Conservation (phyloP, 352 stramenopile genomes). For the Plasmopara viticola region DNA sequence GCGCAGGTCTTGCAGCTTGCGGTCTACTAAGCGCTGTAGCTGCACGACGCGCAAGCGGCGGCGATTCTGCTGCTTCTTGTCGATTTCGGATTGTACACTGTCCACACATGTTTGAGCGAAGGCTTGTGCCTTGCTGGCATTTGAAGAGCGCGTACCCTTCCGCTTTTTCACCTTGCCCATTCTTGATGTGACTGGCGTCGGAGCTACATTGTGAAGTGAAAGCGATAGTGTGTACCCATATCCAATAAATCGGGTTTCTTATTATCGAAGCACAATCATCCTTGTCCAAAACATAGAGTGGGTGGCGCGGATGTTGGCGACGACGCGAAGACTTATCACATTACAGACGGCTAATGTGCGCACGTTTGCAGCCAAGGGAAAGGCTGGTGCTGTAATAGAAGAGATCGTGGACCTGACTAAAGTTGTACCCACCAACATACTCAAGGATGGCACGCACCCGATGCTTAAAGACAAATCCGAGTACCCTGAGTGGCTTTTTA, state of each 20-base stretch:
- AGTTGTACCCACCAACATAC: slow-evolving; percentile 80
- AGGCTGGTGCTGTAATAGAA: slow-evolving; percentile 45
- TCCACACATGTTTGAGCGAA: slow-evolving; percentile 59
- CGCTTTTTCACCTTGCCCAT: slow-evolving; percentile 58
- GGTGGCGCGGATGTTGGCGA: slow-evolving; percentile 31
- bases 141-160: slow-evolving; percentile 47
- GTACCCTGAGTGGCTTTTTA: slow-evolving; percentile 83
- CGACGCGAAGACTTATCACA: slow-evolving; percentile 38
- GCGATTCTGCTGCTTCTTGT: slow-evolving; percentile 61
- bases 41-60: slow-evolving; percentile 77
- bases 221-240: slow-evolving; percentile 8
- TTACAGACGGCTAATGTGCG: slow-evolving; percentile 31
- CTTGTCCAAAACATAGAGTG: slow-evolving; percentile 5
- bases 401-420: slow-evolving; percentile 70
- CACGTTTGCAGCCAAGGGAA: slow-evolving; percentile 63
- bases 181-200: slow-evolving; percentile 1
- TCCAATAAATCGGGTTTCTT: slow-evolving; percentile 1
- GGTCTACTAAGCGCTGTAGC: slow-evolving; percentile 65
- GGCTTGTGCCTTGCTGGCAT: slow-evolving; percentile 41
- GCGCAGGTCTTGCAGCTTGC: slow-evolving; percentile 56
- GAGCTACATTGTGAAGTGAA: slow-evolving; percentile 3
- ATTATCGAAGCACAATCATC: background rate
- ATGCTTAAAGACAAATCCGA: slow-evolving; percentile 74
- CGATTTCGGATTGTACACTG: slow-evolving; percentile 48
- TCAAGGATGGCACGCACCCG: slow-evolving; percentile 77